Evolutionary conservation across 2,329 filamentous ascomycete genomes (phyloP), one percentile per base, ranked within the genome.

Genomic region (Pyrenochaeta sp.): DNA sequence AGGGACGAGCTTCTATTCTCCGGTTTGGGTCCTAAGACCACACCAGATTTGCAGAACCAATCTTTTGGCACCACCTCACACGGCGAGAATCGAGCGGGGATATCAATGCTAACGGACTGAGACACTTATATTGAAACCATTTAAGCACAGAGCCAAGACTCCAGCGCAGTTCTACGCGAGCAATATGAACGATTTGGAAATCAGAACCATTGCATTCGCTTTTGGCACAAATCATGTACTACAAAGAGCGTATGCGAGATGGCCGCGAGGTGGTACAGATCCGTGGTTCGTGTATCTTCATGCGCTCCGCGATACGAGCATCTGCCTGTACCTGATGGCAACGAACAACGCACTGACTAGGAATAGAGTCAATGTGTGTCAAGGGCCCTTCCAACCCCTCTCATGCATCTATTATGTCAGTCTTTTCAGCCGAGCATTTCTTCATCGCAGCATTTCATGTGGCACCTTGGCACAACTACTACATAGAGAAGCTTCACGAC

Each of bases 381-480:
- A 50, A 44, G 50, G 43, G 52, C 56, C 50, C 39, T 27, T 51
- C 37, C 25, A 54, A 37, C 40, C 36, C 34, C 27, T 15, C 24
- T 27, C 40, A 12, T 25, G 25, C 40, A 19, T 15, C 5, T 13
- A 39, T 3, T 5, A 10, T 27, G 2, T 19, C 27, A 24, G 36
- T 27, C 37, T 47, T 32, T 30, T 27, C 39, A 55, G 51, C 50
- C 58, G 59, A 66, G 64, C 60, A 50, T 51, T 42, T 52, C 60
- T 69, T 63, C 58, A 46, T 50, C 46, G 39, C 52, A 22, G 30
- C 42, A 50, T 19, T 57, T 58, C 51, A 63, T 61, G 56, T 60
- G 19, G 22, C 13, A 22, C 12, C 30, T 45, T 55, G 19, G 47
- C 39, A 45, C 15, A 54, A 27, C 24, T 45, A n/a, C 39, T n/a